Conservation (phyloP, 1,284 basidiomycete genomes). For the Pseudozyma thailandica region DNA sequence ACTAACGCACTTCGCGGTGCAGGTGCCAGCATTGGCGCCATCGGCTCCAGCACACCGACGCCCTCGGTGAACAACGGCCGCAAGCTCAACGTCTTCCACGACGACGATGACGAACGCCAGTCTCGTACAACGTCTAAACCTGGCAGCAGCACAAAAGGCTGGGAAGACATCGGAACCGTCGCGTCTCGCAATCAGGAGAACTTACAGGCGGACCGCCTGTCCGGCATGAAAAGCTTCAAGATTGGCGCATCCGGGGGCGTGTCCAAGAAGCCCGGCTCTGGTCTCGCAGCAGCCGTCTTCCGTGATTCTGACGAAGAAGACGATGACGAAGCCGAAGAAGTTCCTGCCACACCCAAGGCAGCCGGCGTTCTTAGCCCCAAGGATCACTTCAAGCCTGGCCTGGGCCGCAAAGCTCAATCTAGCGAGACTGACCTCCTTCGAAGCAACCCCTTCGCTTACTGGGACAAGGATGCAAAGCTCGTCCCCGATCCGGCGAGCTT, state of each 20-base stretch:
- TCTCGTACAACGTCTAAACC: slow-evolving; percentile 11
- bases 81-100: slow-evolving; percentile 57
- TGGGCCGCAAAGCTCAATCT: slow-evolving; percentile 34
- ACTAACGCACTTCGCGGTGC: slow-evolving; percentile 45
- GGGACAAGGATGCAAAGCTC: slow-evolving; percentile 48
- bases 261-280: slow-evolving; percentile 46
- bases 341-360: slow-evolving; percentile 20
- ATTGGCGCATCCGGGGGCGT: slow-evolving; percentile 42
- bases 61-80: slow-evolving; percentile 49
- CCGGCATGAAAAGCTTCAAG: slow-evolving; percentile 32
- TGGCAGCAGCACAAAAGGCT: slow-evolving; percentile 31
- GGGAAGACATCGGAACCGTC: slow-evolving; percentile 53
- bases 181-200: slow-evolving; percentile 58
- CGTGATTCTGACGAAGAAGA: slow-evolving; percentile 70
- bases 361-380: slow-evolving; percentile 55
- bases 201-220: slow-evolving; percentile 33
- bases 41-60: slow-evolving; percentile 21
- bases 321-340: slow-evolving; percentile 58
- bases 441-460: slow-evolving; percentile 60
- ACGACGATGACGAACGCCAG: slow-evolving; percentile 42
- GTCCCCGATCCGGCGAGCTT: slow-evolving; percentile 30
- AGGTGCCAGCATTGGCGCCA: slow-evolving; percentile 19
- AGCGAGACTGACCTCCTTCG: slow-evolving; percentile 60
- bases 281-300: slow-evolving; percentile 52
- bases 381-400: slow-evolving; percentile 26